Percentiles rank a stretch among this genome's conserved stretches.
These are phyloP conservation scores for Aspergillus saccharolyticus DNA, from an alignment of 495 filamentous ascomycete genomes.

Conservation along the genomic window DNA sequence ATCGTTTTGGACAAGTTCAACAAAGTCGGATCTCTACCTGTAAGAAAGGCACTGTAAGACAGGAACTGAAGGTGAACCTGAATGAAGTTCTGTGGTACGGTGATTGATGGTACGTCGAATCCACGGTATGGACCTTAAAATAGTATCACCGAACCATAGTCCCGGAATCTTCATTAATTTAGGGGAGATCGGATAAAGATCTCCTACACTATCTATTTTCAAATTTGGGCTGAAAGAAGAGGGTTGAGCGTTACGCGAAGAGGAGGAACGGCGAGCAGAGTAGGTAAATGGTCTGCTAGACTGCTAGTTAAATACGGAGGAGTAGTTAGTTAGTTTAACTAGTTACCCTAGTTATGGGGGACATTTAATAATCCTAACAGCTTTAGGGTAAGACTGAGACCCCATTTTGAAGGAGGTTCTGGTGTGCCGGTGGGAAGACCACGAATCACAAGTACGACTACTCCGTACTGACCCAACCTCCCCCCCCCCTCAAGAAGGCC, in stretches of 20 bases:
- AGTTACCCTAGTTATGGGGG: background rate
- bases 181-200: conserved; percentile 6
- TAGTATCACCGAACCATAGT: conserved; percentile 8
- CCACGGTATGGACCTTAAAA: conserved; percentile 19
- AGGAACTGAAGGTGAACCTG: background rate
- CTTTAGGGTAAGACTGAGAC: background rate
- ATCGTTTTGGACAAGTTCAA: no score
- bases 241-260: background rate
- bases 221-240: background rate
- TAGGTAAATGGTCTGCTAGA: background rate
- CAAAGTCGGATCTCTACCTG: no score
- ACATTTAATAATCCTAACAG: background rate
- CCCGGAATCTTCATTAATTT: conserved; percentile 6
- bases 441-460: background rate
- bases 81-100: background rate
- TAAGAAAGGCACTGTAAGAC: no score
- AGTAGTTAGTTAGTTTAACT: no score
- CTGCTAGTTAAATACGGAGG: no score
- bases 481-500: background rate
- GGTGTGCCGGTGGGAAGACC: background rate
- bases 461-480: background rate
- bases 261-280: background rate
- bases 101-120: conserved; percentile 1
- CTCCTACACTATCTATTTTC: conserved; percentile 1
- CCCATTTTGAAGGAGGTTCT: background rate